Conservation (phyloP, 805 yeast species). For the Teunomyces panamensis region DNA sequence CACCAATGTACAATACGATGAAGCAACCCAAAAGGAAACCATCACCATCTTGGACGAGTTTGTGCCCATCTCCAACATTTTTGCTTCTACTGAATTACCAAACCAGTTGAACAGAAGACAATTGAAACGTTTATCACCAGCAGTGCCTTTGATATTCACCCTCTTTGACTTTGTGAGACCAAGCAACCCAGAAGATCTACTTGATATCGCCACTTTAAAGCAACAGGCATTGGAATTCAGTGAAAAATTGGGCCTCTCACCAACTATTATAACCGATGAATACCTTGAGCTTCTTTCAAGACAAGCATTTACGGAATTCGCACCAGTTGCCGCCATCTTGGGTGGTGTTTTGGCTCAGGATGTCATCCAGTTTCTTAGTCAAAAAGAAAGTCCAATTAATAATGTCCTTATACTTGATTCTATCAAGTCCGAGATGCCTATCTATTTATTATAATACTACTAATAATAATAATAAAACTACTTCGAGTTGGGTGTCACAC, state of each 20-base stretch:
- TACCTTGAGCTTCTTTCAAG: slow-evolving; percentile 38
- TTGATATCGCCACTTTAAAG: slow-evolving; percentile 29
- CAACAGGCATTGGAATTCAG: slow-evolving; percentile 28
- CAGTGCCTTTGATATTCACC: slow-evolving; percentile 59
- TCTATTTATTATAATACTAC: slow-evolving; percentile 47
- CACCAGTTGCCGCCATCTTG: slow-evolving; percentile 81
- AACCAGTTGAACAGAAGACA: slow-evolving; percentile 43
- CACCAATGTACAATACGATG: slow-evolving; percentile 25
- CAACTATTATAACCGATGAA: slow-evolving; percentile 41
- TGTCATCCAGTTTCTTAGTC: slow-evolving; percentile 75
- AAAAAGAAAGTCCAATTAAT: slow-evolving; percentile 76
- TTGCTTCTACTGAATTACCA: slow-evolving; percentile 35
- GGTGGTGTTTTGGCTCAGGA: slow-evolving; percentile 94
- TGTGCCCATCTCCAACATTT: slow-evolving; percentile 32
- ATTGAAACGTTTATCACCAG: slow-evolving; percentile 50
- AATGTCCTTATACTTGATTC: slow-evolving; percentile 81
- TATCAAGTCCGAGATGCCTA: slow-evolving; percentile 67
- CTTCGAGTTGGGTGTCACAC: slow-evolving; percentile 27
- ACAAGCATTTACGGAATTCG: slow-evolving; percentile 62
- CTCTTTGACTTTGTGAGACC: slow-evolving; percentile 42
- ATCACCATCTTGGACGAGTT: slow-evolving; percentile 38
- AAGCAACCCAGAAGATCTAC: slow-evolving; percentile 16
- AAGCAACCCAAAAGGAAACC: slow-evolving; percentile 41
- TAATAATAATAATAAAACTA: neutral
- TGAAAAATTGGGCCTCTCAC: slow-evolving; percentile 37